phyloP scores from a whole-genome alignment of 2,329 filamentous ascomycete genomes.

The Aspergillus pseudoterreus region DNA sequence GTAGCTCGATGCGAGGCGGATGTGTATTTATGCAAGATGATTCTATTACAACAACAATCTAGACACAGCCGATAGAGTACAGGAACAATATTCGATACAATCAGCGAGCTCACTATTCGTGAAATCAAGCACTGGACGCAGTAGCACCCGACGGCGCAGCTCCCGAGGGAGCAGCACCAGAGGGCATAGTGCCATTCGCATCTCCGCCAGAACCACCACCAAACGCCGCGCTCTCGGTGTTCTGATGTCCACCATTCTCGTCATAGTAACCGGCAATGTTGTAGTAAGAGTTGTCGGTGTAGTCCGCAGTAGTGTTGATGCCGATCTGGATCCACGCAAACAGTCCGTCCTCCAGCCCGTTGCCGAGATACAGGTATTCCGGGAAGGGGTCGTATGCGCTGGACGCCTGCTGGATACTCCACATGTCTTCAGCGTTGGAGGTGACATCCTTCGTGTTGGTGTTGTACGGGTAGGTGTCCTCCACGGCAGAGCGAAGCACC shows the following conservation, averaged over 20 bases:
- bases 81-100: no score
- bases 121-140: background rate
- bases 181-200: conserved; percentile 13
- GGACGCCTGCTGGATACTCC: conserved; percentile 40
- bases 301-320: conserved; percentile 39
- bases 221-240: conserved; percentile 11
- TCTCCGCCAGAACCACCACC: conserved; percentile 10
- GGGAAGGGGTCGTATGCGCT: conserved; percentile 50
- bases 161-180: background rate
- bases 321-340: conserved; percentile 50
- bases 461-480: conserved; percentile 38
- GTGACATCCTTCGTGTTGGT: conserved; percentile 30
- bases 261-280: conserved; percentile 22
- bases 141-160: background rate
- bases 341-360: conserved; percentile 45
- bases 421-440: conserved; percentile 42
- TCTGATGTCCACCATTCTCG: conserved; percentile 20
- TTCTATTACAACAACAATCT: no score
- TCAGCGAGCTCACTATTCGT: background rate
- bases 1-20: no score
- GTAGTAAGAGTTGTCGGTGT: conserved; percentile 21
- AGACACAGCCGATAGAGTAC: no score
- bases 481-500: conserved; percentile 42
- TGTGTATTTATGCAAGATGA: no score
- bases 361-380: conserved; percentile 53